A percentile compares a stretch with the other conserved stretches of the same genome.
Evolutionary conservation across 2,329 filamentous ascomycete species (phyloP).

Genomic region (Beauveria bassiana): DNA sequence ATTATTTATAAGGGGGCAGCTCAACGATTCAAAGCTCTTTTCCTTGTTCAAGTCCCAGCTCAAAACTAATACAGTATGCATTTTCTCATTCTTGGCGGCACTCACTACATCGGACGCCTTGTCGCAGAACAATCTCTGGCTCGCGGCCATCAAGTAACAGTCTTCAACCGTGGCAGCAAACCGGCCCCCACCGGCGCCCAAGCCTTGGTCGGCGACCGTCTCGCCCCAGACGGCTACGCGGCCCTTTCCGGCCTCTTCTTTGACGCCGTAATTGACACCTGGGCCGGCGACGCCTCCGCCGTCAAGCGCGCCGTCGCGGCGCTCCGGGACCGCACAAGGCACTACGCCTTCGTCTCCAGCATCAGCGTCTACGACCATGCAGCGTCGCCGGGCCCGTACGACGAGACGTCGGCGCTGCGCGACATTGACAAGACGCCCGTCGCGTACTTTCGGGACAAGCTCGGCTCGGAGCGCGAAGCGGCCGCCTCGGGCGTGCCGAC

Average conservation of each 20-base stretch:
- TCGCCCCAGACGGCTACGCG: slow-evolving; percentile 3
- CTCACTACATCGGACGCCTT: slow-evolving; percentile 14
- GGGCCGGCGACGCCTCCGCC: slow-evolving; percentile 12
- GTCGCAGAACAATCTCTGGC: slow-evolving; percentile 13
- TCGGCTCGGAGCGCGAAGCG: slow-evolving; percentile 1
- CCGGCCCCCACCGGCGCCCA: slow-evolving; percentile 11
- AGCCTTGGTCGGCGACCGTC: slow-evolving; percentile 15
- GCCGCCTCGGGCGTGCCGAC: slow-evolving; percentile 1
- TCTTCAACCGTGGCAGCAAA: slow-evolving; percentile 15
- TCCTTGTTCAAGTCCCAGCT: neutral
- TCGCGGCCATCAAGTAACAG: slow-evolving; percentile 11
- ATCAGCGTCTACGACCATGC: slow-evolving; percentile 13
- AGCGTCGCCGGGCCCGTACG: neutral
- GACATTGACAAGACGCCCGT: neutral
- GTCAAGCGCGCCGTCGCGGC: slow-evolving; percentile 13
- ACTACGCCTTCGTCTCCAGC: slow-evolving; percentile 16
- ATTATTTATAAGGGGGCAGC: neutral
- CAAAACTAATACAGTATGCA: slow-evolving; percentile 9
- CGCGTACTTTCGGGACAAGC: slow-evolving; percentile 11
- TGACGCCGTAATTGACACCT: slow-evolving; percentile 17
- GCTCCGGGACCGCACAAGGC: slow-evolving; percentile 12
- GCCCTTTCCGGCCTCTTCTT: slow-evolving; percentile 12
- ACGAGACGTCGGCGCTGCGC: slow-evolving; percentile 11
- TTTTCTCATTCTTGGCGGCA: slow-evolving; percentile 17
- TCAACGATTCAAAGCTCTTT: too few relatives aligned